Conservation (phyloP, 192 early-diverging fungal genomes). For the Entomortierella lignicola region DNA sequence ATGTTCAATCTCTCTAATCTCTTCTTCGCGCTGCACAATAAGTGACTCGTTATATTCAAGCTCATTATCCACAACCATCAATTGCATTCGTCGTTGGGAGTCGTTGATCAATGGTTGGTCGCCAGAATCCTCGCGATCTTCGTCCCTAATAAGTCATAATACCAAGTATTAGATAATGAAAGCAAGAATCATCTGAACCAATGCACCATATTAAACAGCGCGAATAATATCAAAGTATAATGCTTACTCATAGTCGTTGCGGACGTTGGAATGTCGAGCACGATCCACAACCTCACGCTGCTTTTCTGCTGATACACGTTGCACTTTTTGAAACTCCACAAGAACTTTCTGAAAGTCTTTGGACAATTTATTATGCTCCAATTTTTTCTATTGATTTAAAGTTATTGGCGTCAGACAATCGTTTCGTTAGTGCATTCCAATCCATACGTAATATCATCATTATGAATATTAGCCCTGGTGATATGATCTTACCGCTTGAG, state of each 20-base stretch:
- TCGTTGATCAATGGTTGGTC: slow-evolving; percentile 70
- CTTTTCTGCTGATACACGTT: slow-evolving; percentile 84
- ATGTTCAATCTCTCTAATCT: slow-evolving; percentile 91
- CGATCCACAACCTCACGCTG: slow-evolving; percentile 87
- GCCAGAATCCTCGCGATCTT: slow-evolving; percentile 60
- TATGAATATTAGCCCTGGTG: background rate
- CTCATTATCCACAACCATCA: slow-evolving; percentile 88
- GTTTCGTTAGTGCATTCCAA: no score
- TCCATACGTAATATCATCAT: no score
- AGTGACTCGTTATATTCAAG: slow-evolving; percentile 94
- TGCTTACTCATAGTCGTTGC: slow-evolving; percentile 56
- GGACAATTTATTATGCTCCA: slow-evolving; percentile 92
- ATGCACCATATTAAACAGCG: background rate
- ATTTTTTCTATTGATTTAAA: slow-evolving; percentile 67
- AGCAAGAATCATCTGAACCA: background rate
- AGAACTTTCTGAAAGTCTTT: slow-evolving; percentile 96
- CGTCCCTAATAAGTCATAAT: slow-evolving; percentile 47
- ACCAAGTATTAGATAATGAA: background rate
- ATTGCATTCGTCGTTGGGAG: slow-evolving; percentile 66
- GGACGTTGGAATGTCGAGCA: slow-evolving; percentile 64
- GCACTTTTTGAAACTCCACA: slow-evolving; percentile 88
- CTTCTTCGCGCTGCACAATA: slow-evolving; percentile 94
- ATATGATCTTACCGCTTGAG: slow-evolving; percentile 28
- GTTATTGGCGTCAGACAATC: background rate
- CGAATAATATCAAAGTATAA: no score